phyloP scores from a whole-genome alignment of 2,329 filamentous ascomycete genomes.

The Diaporthe vexans region DNA sequence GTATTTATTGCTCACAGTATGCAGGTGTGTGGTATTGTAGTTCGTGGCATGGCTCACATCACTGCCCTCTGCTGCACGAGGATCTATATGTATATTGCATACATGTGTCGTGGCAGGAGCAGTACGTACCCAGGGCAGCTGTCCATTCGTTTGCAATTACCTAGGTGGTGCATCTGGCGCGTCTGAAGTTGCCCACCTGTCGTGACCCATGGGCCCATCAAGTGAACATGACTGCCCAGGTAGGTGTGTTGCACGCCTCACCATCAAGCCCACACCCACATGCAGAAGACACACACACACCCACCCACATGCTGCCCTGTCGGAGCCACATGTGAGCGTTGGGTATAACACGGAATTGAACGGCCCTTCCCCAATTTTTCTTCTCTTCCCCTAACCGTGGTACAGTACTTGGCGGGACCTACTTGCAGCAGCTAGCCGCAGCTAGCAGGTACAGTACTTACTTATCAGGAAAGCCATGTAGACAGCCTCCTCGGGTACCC shows the following conservation, averaged over 20 bases:
- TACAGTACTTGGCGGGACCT: not conserved
- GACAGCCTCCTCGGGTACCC: not conserved
- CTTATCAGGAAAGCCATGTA: not conserved
- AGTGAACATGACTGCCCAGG: not conserved
- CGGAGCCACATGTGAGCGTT: not conserved
- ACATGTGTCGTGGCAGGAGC: not conserved
- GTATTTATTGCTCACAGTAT: not conserved
- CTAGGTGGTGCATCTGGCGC: constrained; percentile 8
- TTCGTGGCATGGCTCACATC: not conserved
- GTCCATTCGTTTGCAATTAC: constrained; percentile 13
- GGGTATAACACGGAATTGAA: constrained; percentile 31
- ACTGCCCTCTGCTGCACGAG: not conserved
- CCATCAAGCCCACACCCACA: not conserved
- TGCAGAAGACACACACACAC: not conserved
- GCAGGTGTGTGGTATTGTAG: not conserved
- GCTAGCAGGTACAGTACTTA: not conserved
- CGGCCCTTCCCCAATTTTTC: not conserved
- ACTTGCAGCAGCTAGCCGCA: not conserved
- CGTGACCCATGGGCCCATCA: constrained; percentile 24
- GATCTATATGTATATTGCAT: not conserved
- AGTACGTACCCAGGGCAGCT: not conserved
- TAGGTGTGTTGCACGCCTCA: not conserved
- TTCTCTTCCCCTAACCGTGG: not conserved
- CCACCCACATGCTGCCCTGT: not conserved
- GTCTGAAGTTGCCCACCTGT: not conserved